Percentiles rank a stretch among this genome's conserved stretches.
Evolutionary conservation across 192 early-diverging fungal species (phyloP).

Genomic region (Chytriomyces hyalinus): DNA sequence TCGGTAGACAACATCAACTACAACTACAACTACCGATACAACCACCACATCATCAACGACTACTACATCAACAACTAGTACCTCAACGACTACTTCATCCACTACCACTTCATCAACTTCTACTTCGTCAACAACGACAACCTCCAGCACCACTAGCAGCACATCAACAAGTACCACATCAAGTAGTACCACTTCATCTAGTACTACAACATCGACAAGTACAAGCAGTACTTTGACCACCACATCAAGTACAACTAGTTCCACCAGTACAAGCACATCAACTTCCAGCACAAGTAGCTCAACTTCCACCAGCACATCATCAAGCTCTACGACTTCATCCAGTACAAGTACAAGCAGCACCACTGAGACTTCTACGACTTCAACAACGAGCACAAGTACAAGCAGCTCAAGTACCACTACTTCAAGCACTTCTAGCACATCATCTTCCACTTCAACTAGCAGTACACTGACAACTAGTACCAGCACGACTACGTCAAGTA

Average conservation of each 20-base stretch:
- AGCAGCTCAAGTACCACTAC: no score
- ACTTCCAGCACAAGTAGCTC: no score
- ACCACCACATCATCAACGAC: constrained; percentile 1
- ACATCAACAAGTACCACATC: no score
- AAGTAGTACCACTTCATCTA: no score
- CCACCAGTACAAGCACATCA: no score
- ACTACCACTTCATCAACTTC: constrained; percentile 17
- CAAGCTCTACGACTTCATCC: no score
- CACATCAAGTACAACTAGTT: not conserved
- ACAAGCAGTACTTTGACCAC: not conserved
- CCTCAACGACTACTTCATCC: constrained; percentile 23
- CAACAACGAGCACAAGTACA: no score
- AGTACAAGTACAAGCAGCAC: no score
- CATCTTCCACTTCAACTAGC: not conserved
- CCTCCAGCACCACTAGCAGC: no score
- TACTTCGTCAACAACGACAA: not conserved
- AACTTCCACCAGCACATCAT: no score
- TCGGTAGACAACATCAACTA: constrained; percentile 19
- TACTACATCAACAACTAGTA: not conserved
- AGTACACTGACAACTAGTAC: not conserved
- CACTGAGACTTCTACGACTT: no score
- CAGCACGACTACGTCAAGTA: constrained; percentile 17
- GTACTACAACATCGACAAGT: not conserved
- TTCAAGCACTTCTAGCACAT: no score
- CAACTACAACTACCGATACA: constrained; percentile 11